Base-by-base conservation (phyloP, 2,329 filamentous ascomycete genomes). In the Xylaria sp. region DNA sequence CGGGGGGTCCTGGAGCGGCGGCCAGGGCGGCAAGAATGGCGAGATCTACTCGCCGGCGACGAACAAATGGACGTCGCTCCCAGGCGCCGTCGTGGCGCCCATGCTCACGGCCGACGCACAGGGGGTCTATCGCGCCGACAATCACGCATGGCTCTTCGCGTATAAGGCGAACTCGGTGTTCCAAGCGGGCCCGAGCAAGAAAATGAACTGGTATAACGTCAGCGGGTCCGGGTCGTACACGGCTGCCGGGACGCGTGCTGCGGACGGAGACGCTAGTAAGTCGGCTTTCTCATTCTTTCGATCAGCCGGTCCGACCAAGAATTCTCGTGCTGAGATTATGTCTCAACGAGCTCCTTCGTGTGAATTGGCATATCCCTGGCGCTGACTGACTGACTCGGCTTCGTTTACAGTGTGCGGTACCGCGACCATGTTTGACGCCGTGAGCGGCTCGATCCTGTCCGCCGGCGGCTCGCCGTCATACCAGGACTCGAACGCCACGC, bases 1-100 rank as follows among this genome's bases (percentile, higher is more conserved):
- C 46, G 88, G 88, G 20, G 88, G 88, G 3, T 87, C 85, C 0
- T 88, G 82, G 82, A 85, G 81, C 10, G 88, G 87, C 36, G 83
- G 80, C 3, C 48, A 1, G 5, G 81, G 83, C 39, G 81, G 81
- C 36, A 90, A 89, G 79, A 83, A 88, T 67, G 88, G 86, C 52
- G 88, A 90, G 72, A 76, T 88, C 20, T 89, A 83, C 74, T 78
- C 86, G 65, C 82, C 84, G 0, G 75, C 68, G 1, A 73, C 78
- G 3, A 82, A 86, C 41, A 76, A 76, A 2, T 90, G 87, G 87
- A 82, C 79, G 0, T 71, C 78, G 23, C 75, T 88, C 0, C 72
- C 79, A 1, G 82, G 81, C 28, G 81, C 82, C 15, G 77, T 80
- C 10, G 84, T 85, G 4, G 80, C 79, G 23, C 83, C 83, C 0